These are phyloP conservation scores for Pelagophyceae sp. DNA, from an alignment of 352 stramenopile genomes.

Conservation along the genomic window DNA sequence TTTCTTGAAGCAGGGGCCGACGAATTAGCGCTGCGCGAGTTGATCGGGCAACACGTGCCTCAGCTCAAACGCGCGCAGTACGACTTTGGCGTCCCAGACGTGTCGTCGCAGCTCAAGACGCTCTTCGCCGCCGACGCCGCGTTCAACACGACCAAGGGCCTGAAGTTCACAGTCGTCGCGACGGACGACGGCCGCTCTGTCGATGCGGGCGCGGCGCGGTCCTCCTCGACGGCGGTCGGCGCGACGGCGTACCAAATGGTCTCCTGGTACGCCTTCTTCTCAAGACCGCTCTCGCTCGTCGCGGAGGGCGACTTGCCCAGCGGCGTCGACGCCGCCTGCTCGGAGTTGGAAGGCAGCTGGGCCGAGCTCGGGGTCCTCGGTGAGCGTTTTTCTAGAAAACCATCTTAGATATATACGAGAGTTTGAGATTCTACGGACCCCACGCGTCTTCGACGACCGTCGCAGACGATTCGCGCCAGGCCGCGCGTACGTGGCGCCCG, in stretches of 20 bases:
- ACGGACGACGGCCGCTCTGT: not conserved
- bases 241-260: conserved; percentile 15
- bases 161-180: not conserved
- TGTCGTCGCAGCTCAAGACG: not conserved
- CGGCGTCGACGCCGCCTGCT: not conserved
- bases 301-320: too few species aligned
- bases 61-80: not conserved
- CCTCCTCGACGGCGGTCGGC: not conserved
- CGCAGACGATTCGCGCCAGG: too few species aligned
- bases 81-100: not conserved
- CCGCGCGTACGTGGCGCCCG: conserved; percentile 77
- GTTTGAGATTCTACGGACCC: too few species aligned
- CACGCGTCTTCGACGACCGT: too few species aligned
- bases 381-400: too few species aligned
- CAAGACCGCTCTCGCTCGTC: not conserved
- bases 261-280: conserved; percentile 9
- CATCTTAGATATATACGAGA: too few species aligned
- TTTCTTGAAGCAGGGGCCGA: not conserved
- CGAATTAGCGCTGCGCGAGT: not conserved
- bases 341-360: conserved; percentile 34
- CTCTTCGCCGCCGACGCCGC: not conserved
- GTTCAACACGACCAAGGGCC: not conserved
- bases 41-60: not conserved
- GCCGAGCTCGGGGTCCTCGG: conserved; percentile 43
- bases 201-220: not conserved